phyloP scores from a whole-genome alignment of 208 protist species.

The Acanthamoeba lenticulata region DNA sequence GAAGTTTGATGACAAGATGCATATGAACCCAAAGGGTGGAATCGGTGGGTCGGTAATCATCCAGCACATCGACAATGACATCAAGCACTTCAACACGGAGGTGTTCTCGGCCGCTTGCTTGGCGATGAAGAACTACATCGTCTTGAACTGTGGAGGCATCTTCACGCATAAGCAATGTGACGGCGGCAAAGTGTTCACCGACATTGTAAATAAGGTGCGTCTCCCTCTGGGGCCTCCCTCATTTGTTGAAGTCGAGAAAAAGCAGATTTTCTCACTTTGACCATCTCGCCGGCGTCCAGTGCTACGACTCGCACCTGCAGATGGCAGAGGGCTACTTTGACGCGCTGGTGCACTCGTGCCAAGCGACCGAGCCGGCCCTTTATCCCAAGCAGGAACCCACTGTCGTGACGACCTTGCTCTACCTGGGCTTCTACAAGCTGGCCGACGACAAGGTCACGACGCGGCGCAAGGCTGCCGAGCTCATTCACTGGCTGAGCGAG shows the following conservation, averaged over 20 bases:
- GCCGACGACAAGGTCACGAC: background rate
- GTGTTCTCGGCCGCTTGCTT: background rate
- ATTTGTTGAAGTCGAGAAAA: background rate
- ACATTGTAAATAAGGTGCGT: constrained; percentile 54
- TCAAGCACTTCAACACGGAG: constrained; percentile 38
- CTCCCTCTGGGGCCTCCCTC: background rate
- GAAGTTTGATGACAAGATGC: constrained; percentile 64
- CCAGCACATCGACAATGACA: constrained; percentile 4
- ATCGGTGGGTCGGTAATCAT: constrained; percentile 38
- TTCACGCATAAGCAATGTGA: background rate
- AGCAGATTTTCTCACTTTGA: background rate
- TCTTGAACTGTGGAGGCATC: constrained; percentile 63
- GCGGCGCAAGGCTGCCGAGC: background rate
- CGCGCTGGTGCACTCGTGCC: constrained; percentile 18
- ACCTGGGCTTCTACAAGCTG: constrained; percentile 59
- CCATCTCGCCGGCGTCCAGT: background rate
- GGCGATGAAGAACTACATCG: constrained; percentile 51
- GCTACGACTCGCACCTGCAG: constrained; percentile 56
- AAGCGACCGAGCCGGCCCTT: background rate
- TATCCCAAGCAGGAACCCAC: constrained; percentile 7
- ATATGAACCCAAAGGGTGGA: constrained; percentile 39
- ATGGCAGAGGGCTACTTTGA: constrained; percentile 52
- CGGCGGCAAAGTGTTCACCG: constrained; percentile 46
- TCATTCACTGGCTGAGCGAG: background rate
- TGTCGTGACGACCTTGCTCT: background rate